These are phyloP conservation scores for Wakefieldia striispora DNA, from an alignment of 768 basidiomycete genomes.

Conservation along the genomic window DNA sequence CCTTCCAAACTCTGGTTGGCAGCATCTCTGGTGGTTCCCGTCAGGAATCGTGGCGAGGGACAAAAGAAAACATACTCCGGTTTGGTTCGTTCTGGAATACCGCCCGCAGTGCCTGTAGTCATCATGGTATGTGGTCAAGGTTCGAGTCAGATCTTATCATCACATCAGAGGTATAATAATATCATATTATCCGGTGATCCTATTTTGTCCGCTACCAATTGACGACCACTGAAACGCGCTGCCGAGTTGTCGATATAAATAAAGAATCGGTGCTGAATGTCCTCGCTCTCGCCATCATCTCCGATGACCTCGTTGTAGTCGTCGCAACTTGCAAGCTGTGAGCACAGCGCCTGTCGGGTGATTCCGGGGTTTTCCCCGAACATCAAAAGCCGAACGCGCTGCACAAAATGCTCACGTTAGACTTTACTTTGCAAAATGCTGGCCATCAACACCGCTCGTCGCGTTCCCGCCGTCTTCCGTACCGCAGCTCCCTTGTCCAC, in stretches of 20 bases:
- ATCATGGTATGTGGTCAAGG: constrained; percentile 12
- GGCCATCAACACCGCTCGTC: constrained; percentile 48
- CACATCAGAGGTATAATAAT: background rate
- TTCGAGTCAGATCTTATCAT: constrained; percentile 16
- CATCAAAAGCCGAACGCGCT: background rate
- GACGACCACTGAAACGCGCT: too few species aligned
- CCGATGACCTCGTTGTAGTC: too few species aligned
- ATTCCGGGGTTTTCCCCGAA: constrained; percentile 11
- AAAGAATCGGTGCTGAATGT: too few species aligned
- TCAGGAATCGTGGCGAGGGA: background rate
- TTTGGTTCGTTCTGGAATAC: background rate
- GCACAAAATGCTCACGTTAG: background rate
- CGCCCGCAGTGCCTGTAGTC: constrained; percentile 5
- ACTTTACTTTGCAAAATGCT: constrained; percentile 30
- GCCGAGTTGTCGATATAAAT: constrained; percentile 1
- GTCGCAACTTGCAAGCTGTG: background rate
- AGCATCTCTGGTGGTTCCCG: constrained; percentile 3
- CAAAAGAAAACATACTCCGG: constrained; percentile 4
- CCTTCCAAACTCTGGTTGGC: constrained; percentile 8
- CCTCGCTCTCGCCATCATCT: background rate
- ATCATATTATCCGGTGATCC: constrained; percentile 1
- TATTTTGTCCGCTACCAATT: constrained; percentile 1
- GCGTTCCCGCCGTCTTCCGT: constrained; percentile 40
- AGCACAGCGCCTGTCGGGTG: constrained; percentile 9
- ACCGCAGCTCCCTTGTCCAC: constrained; percentile 53